Conservation (phyloP, 1,139 yeast species). For the Zygosaccharomyces sapae region DNA sequence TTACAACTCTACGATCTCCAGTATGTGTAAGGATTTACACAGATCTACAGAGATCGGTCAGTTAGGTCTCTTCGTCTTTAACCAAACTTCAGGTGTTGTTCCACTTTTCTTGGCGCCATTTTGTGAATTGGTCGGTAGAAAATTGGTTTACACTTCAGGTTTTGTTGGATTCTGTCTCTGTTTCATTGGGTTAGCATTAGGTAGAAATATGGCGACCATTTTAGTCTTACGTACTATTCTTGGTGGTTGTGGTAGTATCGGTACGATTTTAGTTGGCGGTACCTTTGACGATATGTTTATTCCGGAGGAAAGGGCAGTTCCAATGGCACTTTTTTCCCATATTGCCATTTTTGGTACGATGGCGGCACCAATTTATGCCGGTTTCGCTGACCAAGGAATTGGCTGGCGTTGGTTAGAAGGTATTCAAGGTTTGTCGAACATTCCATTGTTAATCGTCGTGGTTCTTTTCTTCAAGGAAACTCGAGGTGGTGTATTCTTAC, state of each 20-base stretch:
- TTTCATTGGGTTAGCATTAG: conserved; percentile 3
- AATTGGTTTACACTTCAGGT: conserved; percentile 2
- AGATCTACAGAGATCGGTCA: conserved; percentile 4
- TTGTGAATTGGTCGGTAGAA: conserved; percentile 3
- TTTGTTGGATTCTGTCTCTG: conserved; percentile 5
- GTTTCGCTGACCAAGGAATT: conserved; percentile 1
- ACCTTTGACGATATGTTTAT: conserved; percentile 6
- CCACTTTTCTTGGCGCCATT: conserved; percentile 5
- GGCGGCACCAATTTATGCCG: conserved; percentile 5
- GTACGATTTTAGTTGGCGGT: conserved; percentile 6
- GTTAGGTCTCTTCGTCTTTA: conserved; percentile 2
- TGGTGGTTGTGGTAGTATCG: conserved; percentile 4
- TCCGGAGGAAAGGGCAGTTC: conserved; percentile 4
- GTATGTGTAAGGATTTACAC: conserved; percentile 1
- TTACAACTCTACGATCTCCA: conserved; percentile 4
- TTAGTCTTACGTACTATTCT: conserved; percentile 1
- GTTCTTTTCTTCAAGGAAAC: conserved; percentile 2
- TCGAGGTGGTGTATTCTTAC: conserved; percentile 4
- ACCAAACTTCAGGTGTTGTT: conserved; percentile 3
- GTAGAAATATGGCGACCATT: conserved; percentile 5
- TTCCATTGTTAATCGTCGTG: conserved; percentile 1
- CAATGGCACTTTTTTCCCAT: conserved; percentile 3
- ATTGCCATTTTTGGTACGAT: conserved; percentile 4
- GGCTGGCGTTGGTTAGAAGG: conserved; percentile 6
- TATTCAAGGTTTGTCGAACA: conserved; percentile 5